A percentile compares a stretch with the other conserved stretches of the same genome.
These are phyloP conservation scores for Veloporphyrellus conicus DNA, from an alignment of 1,284 basidiomycete species.

Conservation along the genomic window DNA sequence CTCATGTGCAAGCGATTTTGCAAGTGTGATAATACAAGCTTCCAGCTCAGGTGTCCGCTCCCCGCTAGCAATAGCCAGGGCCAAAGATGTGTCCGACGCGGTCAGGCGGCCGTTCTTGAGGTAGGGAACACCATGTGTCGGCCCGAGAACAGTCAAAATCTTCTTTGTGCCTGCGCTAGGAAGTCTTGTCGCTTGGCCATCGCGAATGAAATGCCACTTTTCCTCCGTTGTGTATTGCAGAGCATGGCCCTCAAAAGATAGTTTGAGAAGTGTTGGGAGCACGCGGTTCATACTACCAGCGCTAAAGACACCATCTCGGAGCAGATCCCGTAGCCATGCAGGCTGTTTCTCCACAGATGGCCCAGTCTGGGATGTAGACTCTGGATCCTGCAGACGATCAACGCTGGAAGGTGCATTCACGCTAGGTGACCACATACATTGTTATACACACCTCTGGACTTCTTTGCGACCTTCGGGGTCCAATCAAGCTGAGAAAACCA, in stretches of 20 bases:
- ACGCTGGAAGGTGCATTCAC: not conserved
- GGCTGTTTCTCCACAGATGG: slow-evolving; percentile 39
- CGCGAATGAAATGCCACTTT: slow-evolving; percentile 61
- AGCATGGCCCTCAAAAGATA: slow-evolving; percentile 72
- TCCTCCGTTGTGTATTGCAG: slow-evolving; percentile 59
- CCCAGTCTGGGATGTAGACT: not conserved
- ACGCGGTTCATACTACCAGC: slow-evolving; percentile 59
- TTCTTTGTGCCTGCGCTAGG: slow-evolving; percentile 41
- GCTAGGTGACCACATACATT: slow-evolving; percentile 22
- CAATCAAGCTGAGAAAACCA: slow-evolving; percentile 95
- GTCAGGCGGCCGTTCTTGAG: slow-evolving; percentile 40
- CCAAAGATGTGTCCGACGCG: slow-evolving; percentile 39
- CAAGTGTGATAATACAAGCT: slow-evolving; percentile 38
- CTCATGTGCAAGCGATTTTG: slow-evolving; percentile 30
- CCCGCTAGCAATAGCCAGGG: slow-evolving; percentile 41
- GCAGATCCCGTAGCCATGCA: slow-evolving; percentile 73
- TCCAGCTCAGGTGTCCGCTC: slow-evolving; percentile 32
- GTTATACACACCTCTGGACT: slow-evolving; percentile 54
- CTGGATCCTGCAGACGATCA: slow-evolving; percentile 11
- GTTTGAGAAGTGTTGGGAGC: slow-evolving; percentile 74
- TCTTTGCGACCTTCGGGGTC: slow-evolving; percentile 83
- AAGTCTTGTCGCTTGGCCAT: slow-evolving; percentile 36
- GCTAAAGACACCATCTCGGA: slow-evolving; percentile 43
- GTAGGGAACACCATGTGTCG: slow-evolving; percentile 40
- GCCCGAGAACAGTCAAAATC: slow-evolving; percentile 39